Percentiles rank a stretch among this genome's conserved stretches.
Evolutionary conservation across 2,329 filamentous ascomycete species (phyloP).

Genomic region (Aureobasidium lini): DNA sequence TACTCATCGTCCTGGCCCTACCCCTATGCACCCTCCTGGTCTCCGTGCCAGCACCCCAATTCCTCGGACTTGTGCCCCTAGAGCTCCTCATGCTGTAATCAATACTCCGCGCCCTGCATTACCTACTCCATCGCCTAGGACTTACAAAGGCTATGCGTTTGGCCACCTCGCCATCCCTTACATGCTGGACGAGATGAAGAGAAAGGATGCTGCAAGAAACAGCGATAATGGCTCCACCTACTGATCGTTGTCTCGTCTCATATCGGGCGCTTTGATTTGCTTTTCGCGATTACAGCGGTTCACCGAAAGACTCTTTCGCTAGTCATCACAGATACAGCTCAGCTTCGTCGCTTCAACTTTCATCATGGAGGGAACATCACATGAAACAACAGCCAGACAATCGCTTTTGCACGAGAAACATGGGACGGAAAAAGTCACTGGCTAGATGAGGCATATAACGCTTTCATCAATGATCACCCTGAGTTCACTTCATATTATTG

Average conservation of each 20-base stretch:
- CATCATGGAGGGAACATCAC: neutral
- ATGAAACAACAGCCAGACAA: neutral
- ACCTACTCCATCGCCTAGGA: neutral
- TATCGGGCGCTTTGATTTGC: neutral
- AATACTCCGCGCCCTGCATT: too few species aligned
- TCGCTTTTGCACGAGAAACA: neutral
- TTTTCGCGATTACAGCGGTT: neutral
- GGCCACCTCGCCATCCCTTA: conserved; percentile 1
- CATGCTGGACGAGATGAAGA: neutral
- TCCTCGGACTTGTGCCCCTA: neutral
- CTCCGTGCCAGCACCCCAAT: neutral
- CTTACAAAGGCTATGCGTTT: neutral
- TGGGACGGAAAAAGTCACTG: too few species aligned
- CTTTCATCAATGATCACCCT: too few species aligned
- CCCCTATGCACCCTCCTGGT: neutral
- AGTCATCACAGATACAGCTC: neutral
- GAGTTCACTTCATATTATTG: too few species aligned
- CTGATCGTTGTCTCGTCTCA: neutral
- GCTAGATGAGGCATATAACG: too few species aligned
- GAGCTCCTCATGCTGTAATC: too few species aligned
- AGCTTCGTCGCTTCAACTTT: neutral
- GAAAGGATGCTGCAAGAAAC: neutral
- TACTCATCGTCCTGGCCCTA: neutral
- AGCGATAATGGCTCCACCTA: neutral
- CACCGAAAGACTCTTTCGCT: neutral